Evolutionary conservation across 139 green algal genomes (phyloP), one percentile per base, ranked within the genome.

Genomic region (Raphidocelis subcapitata): DNA sequence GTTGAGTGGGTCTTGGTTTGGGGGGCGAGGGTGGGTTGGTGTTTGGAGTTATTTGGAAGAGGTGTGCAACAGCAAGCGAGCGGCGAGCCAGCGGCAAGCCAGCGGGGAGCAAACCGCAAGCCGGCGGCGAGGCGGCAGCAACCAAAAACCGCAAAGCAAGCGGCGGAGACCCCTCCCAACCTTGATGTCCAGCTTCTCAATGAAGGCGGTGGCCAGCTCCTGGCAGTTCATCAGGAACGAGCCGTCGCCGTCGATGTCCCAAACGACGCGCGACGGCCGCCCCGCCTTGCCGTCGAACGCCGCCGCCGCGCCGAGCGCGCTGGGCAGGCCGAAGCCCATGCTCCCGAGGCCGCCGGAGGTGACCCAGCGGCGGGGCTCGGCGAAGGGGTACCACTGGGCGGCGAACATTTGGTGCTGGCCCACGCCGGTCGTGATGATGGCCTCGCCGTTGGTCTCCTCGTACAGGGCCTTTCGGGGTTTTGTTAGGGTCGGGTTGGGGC

Each of bases 401-500:
- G 92, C 90, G 89, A 91, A 99, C 96, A 99, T 99, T 79, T 99
- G 96, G 78, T 99, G 96, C 86, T 99, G 96, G 0, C 96, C 96
- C 36, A 99, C 96, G 20, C 96, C 96, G 0, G 96, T 99, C 32
- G 93, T 96, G 72, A 99, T 90, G 68, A 99, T 92, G 26, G 94
- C 96, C 37, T 99, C 86, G 24, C 96, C 96, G 10, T 94, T 80
- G 0, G 94, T 98, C 86, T 97, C 86, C 82, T 99, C 91, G 67
- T 93, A 88, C 77, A 98, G 79, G 31, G 91, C 81, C 90, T 97
- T 59, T 3, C 20, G 62, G 10, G 23, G 35, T 26, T 5, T n/a
- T 49, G 59, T 47, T 65, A 35, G 10, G 4, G 4, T 15, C 52
- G 8, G 52, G 5, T 60, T 28, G 10, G 14, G 20, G 8, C 14